Evolutionary conservation across 805 yeast genomes (phyloP).

Genomic region (Yarrowia sp.): DNA sequence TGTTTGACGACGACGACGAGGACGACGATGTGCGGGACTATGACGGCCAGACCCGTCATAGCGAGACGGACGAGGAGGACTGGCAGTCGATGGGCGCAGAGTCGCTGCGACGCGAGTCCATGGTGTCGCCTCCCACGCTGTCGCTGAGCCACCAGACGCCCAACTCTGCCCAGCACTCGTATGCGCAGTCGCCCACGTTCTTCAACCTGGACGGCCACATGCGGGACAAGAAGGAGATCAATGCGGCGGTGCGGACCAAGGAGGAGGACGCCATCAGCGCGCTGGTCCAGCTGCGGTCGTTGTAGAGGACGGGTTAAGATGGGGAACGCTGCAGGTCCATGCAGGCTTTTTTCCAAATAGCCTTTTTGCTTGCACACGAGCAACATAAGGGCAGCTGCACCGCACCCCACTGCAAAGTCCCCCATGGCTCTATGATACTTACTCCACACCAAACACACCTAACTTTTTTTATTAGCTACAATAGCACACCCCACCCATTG

Average conservation of each 20-base stretch:
- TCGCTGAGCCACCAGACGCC: constrained; percentile 21
- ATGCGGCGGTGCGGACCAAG: constrained; percentile 31
- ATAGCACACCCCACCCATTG: not conserved
- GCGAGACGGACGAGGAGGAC: constrained; percentile 95
- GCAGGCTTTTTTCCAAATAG: not conserved
- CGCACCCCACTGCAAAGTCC: not conserved
- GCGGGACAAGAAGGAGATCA: constrained; percentile 21
- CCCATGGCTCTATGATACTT: not conserved
- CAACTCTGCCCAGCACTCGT: constrained; percentile 5
- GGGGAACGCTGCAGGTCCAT: not conserved
- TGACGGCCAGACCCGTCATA: constrained; percentile 37
- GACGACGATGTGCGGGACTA: constrained; percentile 35
- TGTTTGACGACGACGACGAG: constrained; percentile 34
- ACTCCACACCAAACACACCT: not conserved
- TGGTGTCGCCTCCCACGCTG: constrained; percentile 21
- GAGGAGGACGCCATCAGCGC: constrained; percentile 65
- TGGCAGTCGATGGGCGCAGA: constrained; percentile 91
- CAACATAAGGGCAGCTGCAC: not conserved
- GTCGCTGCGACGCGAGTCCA: constrained; percentile 46
- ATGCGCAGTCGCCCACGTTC: constrained; percentile 20
- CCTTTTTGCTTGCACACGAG: constrained; percentile 1
- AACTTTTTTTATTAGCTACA: not conserved
- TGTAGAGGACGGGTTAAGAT: not conserved
- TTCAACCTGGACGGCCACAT: constrained; percentile 24
- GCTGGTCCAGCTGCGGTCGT: constrained; percentile 35